Evolutionary conservation across 345 rosid species (phyloP).

Genomic region (Salix brachista): DNA sequence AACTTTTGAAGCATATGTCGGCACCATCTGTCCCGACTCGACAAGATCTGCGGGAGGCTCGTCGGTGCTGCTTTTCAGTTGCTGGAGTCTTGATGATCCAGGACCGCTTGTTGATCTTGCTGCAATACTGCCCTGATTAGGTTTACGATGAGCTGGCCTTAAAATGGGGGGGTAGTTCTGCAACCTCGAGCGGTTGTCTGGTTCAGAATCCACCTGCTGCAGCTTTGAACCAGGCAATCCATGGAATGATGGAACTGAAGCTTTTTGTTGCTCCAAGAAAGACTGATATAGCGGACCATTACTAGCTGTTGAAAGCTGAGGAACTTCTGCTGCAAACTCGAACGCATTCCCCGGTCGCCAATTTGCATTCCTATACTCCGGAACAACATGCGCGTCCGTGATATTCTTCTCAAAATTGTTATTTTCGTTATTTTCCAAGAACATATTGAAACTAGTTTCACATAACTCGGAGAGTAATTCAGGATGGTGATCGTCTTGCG

Average conservation of each 20-base stretch:
- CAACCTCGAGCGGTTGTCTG: constrained; percentile 5
- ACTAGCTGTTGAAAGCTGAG: background rate
- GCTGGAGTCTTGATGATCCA: constrained; percentile 4
- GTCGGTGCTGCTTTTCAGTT: constrained; percentile 4
- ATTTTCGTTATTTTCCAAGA: background rate
- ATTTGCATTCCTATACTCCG: background rate
- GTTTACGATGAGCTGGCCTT: constrained; percentile 1
- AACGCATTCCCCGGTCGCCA: background rate
- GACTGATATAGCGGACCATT: background rate
- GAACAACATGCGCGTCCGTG: constrained; percentile 11
- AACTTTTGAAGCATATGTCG: background rate
- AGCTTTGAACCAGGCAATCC: background rate
- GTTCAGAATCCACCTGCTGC: constrained; percentile 6
- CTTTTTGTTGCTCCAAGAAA: constrained; percentile 1
- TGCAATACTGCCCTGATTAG: constrained; percentile 1
- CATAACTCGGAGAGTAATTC: constrained; percentile 3
- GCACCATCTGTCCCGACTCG: background rate
- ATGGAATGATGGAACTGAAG: background rate
- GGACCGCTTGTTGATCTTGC: background rate
- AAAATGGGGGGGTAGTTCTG: constrained; percentile 28
- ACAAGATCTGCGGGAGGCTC: background rate
- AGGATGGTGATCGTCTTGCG: background rate
- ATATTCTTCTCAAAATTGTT: background rate
- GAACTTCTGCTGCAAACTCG: background rate
- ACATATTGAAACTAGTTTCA: background rate